Evolutionary conservation across 2,329 filamentous ascomycete species (phyloP), one percentile per base, ranked within the genome.

Genomic region (Colletotrichum lindemuthianum): DNA sequence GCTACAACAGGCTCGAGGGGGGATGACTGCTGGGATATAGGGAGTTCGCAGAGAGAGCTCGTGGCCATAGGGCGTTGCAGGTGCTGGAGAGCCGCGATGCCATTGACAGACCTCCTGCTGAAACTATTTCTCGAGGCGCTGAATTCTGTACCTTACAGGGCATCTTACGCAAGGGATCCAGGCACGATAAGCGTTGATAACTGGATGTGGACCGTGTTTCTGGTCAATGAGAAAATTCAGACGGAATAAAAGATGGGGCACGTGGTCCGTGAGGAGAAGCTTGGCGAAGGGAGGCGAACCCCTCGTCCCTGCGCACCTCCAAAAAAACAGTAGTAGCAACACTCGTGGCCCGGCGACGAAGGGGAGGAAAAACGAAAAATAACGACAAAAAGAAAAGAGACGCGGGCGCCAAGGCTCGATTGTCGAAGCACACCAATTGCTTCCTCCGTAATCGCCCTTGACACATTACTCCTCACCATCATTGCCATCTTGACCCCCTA

Each of bases 281-380:
- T 65, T 65, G 40, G 51, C 60, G 47, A 59, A 53, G n/a, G 16
- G 16, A 40, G 24, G 53, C 60, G 60, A 63, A 59, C 52, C 12
- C 13, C 12, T 49, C 44, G 44, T 41, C 57, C 50, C 15, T 40
- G 47, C 59, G 53, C 54, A 52, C 40, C 47, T 63, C 47, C 33
- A 48, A 8, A 52, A 63, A 63, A 52, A 47, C 24, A 24, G 24
- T 5, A 24, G 24, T 5, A 43, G 56, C 36, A 60, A 49, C 13
- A 47, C 33, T 45, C 32, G 24, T 24, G 24, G 24, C 24, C 24
- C 24, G 24, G 24, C 24, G 24, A 24, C 24, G n/a, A 13, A 36
- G 2, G 5, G 5, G 10, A 8, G n/a, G 9, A 40, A 11, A 41
- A 13, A 39, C 2, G 39, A 15, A 39, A 13, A 39, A 37, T 7